phyloP scores from a whole-genome alignment of 1,284 basidiomycete genomes.

The Cronartium ribicola region DNA sequence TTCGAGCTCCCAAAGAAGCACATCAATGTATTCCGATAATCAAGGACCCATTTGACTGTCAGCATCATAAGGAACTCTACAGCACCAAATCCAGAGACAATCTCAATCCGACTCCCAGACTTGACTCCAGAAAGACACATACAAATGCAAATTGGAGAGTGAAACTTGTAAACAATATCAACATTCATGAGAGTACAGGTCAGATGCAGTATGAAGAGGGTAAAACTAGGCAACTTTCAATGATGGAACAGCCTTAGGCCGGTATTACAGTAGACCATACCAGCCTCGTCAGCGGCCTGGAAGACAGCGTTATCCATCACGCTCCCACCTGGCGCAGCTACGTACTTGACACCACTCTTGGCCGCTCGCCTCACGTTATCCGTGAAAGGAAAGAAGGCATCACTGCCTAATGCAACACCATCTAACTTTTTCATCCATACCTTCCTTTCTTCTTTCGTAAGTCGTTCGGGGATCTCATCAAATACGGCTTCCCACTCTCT shows the following conservation, averaged over 20 bases:
- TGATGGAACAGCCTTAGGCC: slow-evolving; percentile 39
- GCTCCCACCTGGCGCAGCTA: slow-evolving; percentile 89
- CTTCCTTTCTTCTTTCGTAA: slow-evolving; percentile 69
- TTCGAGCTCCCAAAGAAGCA: too few species aligned
- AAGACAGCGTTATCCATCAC: slow-evolving; percentile 96
- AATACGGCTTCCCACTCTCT: slow-evolving; percentile 88
- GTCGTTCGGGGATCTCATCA: slow-evolving; percentile 65
- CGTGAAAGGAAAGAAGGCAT: slow-evolving; percentile 99
- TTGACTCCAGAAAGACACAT: too few species aligned
- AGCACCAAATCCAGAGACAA: too few species aligned
- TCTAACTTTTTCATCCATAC: slow-evolving; percentile 69
- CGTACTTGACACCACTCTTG: slow-evolving; percentile 84
- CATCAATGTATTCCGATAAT: too few species aligned
- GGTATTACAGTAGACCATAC: slow-evolving; percentile 58
- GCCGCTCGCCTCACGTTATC: slow-evolving; percentile 93
- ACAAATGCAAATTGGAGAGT: too few species aligned
- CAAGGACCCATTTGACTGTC: too few species aligned
- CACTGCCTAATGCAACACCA: slow-evolving; percentile 85
- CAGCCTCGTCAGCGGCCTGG: slow-evolving; percentile 85
- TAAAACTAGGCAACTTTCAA: background rate
- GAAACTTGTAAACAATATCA: background rate
- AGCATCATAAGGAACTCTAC: too few species aligned
- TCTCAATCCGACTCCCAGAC: too few species aligned
- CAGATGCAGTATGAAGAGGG: slow-evolving; percentile 1
- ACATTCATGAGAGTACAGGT: background rate